A percentile compares a stretch with the other conserved stretches of the same genome.
These are phyloP conservation scores for Claviceps pusilla DNA, from an alignment of 2,329 filamentous ascomycete species.

Conservation along the genomic window DNA sequence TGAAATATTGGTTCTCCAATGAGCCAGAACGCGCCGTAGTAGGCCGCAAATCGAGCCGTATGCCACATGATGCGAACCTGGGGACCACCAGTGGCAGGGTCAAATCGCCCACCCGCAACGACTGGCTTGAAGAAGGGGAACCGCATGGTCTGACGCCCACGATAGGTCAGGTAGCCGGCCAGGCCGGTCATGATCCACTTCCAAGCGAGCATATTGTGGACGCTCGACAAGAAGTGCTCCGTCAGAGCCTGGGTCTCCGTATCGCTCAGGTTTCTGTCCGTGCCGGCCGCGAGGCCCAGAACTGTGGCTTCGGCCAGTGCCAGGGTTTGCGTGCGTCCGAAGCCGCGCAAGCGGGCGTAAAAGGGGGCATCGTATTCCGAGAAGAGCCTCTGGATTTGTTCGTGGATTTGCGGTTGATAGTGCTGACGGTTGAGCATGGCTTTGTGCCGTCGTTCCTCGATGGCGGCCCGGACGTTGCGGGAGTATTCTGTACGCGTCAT, in stretches of 20 bases:
- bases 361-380: slow-evolving; percentile 18
- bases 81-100: slow-evolving; percentile 16
- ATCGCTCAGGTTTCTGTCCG: slow-evolving; percentile 19
- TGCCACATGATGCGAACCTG: slow-evolving; percentile 22
- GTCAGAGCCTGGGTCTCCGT: slow-evolving; percentile 21
- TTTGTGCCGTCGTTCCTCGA: slow-evolving; percentile 19
- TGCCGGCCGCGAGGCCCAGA: slow-evolving; percentile 15
- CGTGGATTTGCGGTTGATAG: slow-evolving; percentile 16
- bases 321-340: slow-evolving; percentile 14
- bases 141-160: slow-evolving; percentile 18
- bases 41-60: slow-evolving; percentile 18
- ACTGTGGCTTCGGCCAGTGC: slow-evolving; percentile 14
- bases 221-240: slow-evolving; percentile 18
- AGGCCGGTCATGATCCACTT: slow-evolving; percentile 13
- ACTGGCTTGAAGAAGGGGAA: slow-evolving; percentile 27
- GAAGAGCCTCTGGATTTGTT: slow-evolving; percentile 19
- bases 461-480: slow-evolving; percentile 14
- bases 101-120: slow-evolving; percentile 11
- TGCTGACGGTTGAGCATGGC: slow-evolving; percentile 15
- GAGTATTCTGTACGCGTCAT: slow-evolving; percentile 10
- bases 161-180: slow-evolving; percentile 13
- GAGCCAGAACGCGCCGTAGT: slow-evolving; percentile 15
- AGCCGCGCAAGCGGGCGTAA: slow-evolving; percentile 18
- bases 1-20: slow-evolving; percentile 14
- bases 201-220: slow-evolving; percentile 18